Percentiles rank a stretch among this genome's conserved stretches.
Evolutionary conservation across 768 basidiomycete genomes (phyloP).

Genomic region (Lactifluus subvellereus): DNA sequence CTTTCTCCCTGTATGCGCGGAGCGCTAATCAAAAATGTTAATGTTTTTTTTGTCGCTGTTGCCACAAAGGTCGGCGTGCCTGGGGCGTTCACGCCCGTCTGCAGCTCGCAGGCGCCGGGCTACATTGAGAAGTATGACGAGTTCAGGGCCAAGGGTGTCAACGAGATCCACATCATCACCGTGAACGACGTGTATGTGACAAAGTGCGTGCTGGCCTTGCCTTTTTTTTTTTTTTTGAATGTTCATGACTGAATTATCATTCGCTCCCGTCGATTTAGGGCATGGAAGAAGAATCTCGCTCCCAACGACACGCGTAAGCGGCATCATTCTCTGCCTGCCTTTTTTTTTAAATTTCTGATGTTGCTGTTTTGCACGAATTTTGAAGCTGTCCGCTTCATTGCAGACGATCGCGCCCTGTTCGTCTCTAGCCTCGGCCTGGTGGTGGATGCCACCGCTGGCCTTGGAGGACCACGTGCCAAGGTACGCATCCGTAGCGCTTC

Average conservation of each 20-base stretch:
- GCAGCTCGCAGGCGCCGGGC: constrained; percentile 21
- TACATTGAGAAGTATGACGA: constrained; percentile 63
- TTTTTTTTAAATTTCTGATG: neutral
- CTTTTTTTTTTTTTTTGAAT: neutral
- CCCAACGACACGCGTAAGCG: constrained; percentile 46
- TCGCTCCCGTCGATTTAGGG: constrained; percentile 30
- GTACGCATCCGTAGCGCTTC: constrained; percentile 12
- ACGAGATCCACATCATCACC: constrained; percentile 62
- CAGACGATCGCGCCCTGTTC: constrained; percentile 53
- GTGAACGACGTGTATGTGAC: constrained; percentile 78
- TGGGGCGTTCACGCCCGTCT: constrained; percentile 24
- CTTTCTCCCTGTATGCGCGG: neutral
- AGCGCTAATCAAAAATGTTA: neutral
- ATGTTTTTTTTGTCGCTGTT: too few species aligned
- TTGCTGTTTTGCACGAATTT: neutral
- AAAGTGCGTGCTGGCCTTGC: constrained; percentile 8
- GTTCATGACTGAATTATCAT: neutral
- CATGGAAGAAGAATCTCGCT: constrained; percentile 60
- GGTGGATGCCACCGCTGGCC: constrained; percentile 44
- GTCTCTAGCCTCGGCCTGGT: constrained; percentile 38
- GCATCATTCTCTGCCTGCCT: constrained; percentile 14
- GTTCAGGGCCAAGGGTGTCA: constrained; percentile 73
- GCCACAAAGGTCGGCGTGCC: constrained; percentile 20
- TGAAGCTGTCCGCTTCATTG: constrained; percentile 37
- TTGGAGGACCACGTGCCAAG: constrained; percentile 65